phyloP scores from a whole-genome alignment of 495 filamentous ascomycete genomes.

The Tuber umbilicatum region DNA sequence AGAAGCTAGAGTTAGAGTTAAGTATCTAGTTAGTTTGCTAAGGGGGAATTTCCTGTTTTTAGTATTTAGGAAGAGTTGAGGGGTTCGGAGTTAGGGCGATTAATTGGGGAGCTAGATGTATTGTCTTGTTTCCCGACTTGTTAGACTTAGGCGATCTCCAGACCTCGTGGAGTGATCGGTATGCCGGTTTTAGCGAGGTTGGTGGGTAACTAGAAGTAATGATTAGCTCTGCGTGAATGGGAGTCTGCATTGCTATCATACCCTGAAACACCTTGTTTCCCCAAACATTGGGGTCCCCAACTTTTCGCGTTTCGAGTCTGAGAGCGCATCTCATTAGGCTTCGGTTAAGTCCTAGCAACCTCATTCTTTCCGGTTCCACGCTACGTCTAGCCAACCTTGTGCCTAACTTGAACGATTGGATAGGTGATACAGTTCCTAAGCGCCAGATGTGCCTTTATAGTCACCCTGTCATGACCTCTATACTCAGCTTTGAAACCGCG shows the following conservation, averaged over 20 bases:
- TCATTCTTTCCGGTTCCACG: neutral
- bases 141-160: neutral
- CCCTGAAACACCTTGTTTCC: neutral
- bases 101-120: neutral
- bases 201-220: neutral
- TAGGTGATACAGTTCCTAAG: neutral
- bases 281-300: neutral
- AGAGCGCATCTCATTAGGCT: neutral
- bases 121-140: neutral
- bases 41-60: neutral
- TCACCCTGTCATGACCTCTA: neutral
- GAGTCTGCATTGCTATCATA: neutral
- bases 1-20: neutral
- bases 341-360: neutral
- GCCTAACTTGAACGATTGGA: neutral
- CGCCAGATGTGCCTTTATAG: neutral
- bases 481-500: neutral
- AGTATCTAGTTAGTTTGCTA: neutral
- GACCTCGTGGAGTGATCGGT: neutral
- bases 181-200: neutral
- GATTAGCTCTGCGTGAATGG: neutral
- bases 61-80: neutral
- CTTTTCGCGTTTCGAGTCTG: neutral
- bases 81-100: neutral
- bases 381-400: neutral